phyloP scores from a whole-genome alignment of 2,329 filamentous ascomycete species.

The Exophiala phaeomuriformis region DNA sequence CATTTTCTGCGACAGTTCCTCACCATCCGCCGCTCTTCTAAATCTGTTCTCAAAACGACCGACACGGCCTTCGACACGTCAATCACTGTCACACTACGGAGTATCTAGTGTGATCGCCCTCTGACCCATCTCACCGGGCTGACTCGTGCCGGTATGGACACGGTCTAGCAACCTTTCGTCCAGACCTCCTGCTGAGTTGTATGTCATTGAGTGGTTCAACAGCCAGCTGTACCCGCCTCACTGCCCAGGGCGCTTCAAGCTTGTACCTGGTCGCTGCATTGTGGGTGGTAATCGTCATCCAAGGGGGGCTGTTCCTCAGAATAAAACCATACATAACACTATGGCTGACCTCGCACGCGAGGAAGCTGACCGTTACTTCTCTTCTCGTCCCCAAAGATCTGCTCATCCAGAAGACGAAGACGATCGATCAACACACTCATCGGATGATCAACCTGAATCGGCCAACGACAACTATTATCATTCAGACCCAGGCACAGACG shows the following conservation, averaged over 20 bases:
- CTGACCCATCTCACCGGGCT: neutral
- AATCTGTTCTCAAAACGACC: neutral
- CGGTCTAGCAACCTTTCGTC: neutral
- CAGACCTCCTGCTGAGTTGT: neutral
- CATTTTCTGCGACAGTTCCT: neutral
- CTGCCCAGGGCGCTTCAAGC: neutral
- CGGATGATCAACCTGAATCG: conserved; percentile 19
- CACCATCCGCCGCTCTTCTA: neutral
- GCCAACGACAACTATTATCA: conserved; percentile 14
- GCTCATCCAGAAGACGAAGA: conserved; percentile 40
- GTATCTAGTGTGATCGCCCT: neutral
- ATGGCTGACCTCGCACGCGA: conserved; percentile 41
- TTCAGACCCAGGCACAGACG: conserved; percentile 28
- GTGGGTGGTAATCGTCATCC: neutral
- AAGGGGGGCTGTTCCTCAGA: neutral
- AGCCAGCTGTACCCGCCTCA: neutral
- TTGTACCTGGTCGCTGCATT: neutral
- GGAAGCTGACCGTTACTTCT: conserved; percentile 41
- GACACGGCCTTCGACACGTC: neutral
- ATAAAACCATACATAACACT: conserved; percentile 24
- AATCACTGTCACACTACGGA: neutral
- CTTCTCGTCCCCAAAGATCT: conserved; percentile 31
- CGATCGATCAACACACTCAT: conserved; percentile 15
- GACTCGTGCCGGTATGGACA: neutral
- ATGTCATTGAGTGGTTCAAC: neutral